A percentile compares a stretch with the other conserved stretches of the same genome.
Evolutionary conservation across 495 filamentous ascomycete genomes (phyloP).

Genomic region (Tuber aestivum): DNA sequence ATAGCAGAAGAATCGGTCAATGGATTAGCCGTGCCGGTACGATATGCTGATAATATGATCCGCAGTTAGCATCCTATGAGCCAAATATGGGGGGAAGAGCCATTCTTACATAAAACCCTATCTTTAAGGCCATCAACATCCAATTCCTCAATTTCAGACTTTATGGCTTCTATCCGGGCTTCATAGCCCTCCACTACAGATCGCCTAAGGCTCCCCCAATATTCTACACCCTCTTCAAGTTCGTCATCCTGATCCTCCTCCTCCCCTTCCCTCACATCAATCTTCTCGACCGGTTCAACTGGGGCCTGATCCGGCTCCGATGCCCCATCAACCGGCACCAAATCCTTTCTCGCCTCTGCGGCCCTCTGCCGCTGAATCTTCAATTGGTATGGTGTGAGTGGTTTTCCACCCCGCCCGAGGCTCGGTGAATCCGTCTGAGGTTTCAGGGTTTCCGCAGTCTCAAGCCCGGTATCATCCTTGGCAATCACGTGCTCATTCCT

Average conservation of each 20-base stretch:
- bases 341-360: constrained; percentile 1
- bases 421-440: constrained; percentile 4
- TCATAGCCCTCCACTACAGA: constrained; percentile 61
- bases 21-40: constrained; percentile 51
- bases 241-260: constrained; percentile 54
- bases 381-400: constrained; percentile 36
- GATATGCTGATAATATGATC: constrained; percentile 46
- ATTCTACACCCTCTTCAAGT: constrained; percentile 55
- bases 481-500: constrained; percentile 11
- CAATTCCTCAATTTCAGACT: constrained; percentile 67
- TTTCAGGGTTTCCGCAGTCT: constrained; percentile 7
- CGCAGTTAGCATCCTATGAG: constrained; percentile 32
- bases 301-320: constrained; percentile 10
- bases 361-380: constrained; percentile 33
- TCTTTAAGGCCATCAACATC: constrained; percentile 85
- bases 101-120: constrained; percentile 65
- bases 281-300: constrained; percentile 6
- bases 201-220: constrained; percentile 64
- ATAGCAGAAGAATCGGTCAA: constrained; percentile 67
- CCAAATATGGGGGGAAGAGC: constrained; percentile 59
- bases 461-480: constrained; percentile 5
- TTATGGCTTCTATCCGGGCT: constrained; percentile 68
- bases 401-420: constrained; percentile 21
- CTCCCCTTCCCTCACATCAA: background rate
- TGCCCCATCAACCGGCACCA: background rate